phyloP scores from a whole-genome alignment of 768 basidiomycete species.

The Cystobasidium ongulense region DNA sequence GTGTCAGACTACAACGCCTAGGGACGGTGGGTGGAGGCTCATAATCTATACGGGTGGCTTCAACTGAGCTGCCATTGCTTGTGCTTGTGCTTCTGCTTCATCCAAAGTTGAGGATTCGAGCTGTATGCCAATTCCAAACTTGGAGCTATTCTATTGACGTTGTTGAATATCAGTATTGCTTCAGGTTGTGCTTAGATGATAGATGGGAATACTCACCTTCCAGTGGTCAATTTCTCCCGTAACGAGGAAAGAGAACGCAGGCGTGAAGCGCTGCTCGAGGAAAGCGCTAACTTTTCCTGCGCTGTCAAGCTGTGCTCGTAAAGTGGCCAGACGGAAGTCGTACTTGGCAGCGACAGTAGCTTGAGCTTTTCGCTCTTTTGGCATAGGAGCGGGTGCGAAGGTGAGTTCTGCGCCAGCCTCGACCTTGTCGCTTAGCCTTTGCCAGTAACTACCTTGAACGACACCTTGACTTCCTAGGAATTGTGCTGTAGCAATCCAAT shows the following conservation, averaged over 20 bases:
- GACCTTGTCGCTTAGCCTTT: constrained; percentile 86
- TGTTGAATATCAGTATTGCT: not conserved
- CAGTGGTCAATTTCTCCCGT: constrained; percentile 98
- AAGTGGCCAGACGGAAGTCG: constrained; percentile 84
- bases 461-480: constrained; percentile 59
- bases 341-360: constrained; percentile 94
- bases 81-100: constrained; percentile 15
- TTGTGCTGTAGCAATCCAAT: constrained; percentile 42
- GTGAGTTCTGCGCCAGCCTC: constrained; percentile 94
- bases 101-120: constrained; percentile 58
- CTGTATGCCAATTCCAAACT: constrained; percentile 95
- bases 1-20: not conserved
- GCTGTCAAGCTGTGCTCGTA: constrained; percentile 88
- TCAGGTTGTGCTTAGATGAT: too few species aligned
- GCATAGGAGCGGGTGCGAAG: constrained; percentile 59
- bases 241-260: constrained; percentile 86
- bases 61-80: constrained; percentile 5
- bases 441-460: constrained; percentile 89
- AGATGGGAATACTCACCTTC: constrained; percentile 58
- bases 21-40: not conserved
- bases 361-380: constrained; percentile 74
- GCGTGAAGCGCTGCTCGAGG: constrained; percentile 91
- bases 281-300: constrained; percentile 90
- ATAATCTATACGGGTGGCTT: constrained; percentile 20
- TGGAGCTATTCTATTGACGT: constrained; percentile 66